Base-by-base conservation (phyloP, 306 rosid species). In the Neltuma alba region DNA sequence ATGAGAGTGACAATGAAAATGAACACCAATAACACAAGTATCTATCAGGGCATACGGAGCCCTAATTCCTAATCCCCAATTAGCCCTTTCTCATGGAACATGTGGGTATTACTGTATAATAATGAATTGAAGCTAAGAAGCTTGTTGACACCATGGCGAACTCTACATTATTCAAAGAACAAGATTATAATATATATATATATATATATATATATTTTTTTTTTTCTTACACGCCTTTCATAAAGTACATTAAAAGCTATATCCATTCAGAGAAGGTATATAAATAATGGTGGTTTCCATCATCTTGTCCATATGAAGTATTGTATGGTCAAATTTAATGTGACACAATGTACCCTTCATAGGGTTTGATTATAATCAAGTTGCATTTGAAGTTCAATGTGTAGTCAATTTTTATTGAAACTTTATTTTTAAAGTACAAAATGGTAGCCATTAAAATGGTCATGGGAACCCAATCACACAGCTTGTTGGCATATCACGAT, bases 381-480 rank as follows among this genome's bases (percentile, higher is more conserved):
- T 48, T 48, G 57, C 23, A 28, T 13, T 10, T 30, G 37, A 27
- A 27, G 65, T 1, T 63, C 63, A 72, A 82, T 52, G 64, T 63
- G 28, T 41, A 10, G 76, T 72, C 57, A 55, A 20, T 72, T 55
- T 37, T 82, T 42, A 21, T 40, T 71, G 67, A 16, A 82, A 64
- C 69, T 50, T 61, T 13, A 27, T 34, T n/a, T n/a, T n/a, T 28
- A 31, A 5, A 52, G 70, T 71, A 63, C 82, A 70, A 30, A 21
- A 52, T 61, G 40, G 67, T 30, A 76, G 60, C 41, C 81, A 48
- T 70, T 47, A 36, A 44, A 60, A 45, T 76, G 38, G 73, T 61
- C 74, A 60, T 20, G 60, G 54, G 47, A 55, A 47, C 67, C 36
- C 66, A n/a, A n/a, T 34, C 57, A 6, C 33, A 23, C 60, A n/a